phyloP scores from a whole-genome alignment of 176 grass and related monocot genomes.

The Eleusine indica region DNA sequence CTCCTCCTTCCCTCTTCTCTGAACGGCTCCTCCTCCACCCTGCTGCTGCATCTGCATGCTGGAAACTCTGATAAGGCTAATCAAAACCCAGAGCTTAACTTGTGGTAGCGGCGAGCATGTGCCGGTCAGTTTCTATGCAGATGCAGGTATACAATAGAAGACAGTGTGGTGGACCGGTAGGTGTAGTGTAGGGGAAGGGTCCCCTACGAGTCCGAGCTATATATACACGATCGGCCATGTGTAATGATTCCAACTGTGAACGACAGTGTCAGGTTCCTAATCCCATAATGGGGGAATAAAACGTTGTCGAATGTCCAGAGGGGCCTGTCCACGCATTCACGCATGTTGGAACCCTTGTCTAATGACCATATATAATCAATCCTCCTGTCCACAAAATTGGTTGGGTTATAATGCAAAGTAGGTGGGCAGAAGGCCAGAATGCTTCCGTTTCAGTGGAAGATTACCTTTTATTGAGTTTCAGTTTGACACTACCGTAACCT shows the following conservation, averaged over 20 bases:
- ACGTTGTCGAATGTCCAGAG: background rate
- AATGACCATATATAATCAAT: background rate
- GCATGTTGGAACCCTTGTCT: background rate
- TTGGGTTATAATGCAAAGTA: background rate
- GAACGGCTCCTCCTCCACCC: background rate
- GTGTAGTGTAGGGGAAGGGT: background rate
- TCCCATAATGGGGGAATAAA: constrained; percentile 15
- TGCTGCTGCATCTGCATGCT: constrained; percentile 9
- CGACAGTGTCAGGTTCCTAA: constrained; percentile 31
- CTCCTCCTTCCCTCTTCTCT: background rate
- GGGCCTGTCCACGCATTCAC: no score
- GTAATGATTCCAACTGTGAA: background rate
- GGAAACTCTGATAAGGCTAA: background rate
- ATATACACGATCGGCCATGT: background rate
- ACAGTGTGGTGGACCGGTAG: background rate
- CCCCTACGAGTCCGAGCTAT: background rate
- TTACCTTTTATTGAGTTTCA: background rate
- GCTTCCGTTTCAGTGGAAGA: background rate
- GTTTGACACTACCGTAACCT: background rate
- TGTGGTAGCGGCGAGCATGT: background rate
- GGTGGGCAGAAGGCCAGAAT: background rate
- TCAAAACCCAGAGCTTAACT: background rate
- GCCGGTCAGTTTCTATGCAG: background rate
- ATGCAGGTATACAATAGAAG: background rate
- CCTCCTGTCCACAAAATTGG: background rate